Percentiles rank a stretch among this genome's conserved stretches.
Evolutionary conservation across 768 basidiomycete genomes (phyloP).

Genomic region (Pleurotus tuber-regium): DNA sequence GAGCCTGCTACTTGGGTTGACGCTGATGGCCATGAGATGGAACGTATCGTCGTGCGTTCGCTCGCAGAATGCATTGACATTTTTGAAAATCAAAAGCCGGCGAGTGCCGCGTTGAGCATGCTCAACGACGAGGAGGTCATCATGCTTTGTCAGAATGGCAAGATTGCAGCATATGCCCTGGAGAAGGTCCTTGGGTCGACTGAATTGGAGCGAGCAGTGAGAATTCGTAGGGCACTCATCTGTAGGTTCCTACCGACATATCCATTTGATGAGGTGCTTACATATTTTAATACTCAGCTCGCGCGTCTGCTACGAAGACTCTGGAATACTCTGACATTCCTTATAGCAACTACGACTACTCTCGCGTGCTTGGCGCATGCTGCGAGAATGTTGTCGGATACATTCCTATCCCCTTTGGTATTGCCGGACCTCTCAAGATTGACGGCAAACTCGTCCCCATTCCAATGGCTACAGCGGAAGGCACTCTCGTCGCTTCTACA

Average conservation of each 20-base stretch:
- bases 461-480: slow-evolving; percentile 99
- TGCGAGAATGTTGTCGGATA: slow-evolving; percentile 99
- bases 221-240: slow-evolving; percentile 82
- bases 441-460: slow-evolving; percentile 85
- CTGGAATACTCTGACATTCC: slow-evolving; percentile 85
- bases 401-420: slow-evolving; percentile 93
- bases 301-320: slow-evolving; percentile 78
- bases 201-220: slow-evolving; percentile 83
- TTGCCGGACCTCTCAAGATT: slow-evolving; percentile 92
- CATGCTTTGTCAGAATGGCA: slow-evolving; percentile 82
- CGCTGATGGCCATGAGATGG: background rate
- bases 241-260: slow-evolving; percentile 54
- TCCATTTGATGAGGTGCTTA: no score
- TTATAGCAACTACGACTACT: slow-evolving; percentile 86
- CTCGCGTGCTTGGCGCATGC: slow-evolving; percentile 91
- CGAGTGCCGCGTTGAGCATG: slow-evolving; percentile 51
- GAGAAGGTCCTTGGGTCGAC: slow-evolving; percentile 82
- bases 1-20: background rate
- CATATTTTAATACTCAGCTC: slow-evolving; percentile 49
- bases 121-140: slow-evolving; percentile 94
- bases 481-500: slow-evolving; percentile 95
- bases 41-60: no score
- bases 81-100: slow-evolving; percentile 64
- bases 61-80: no score
- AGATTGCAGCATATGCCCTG: slow-evolving; percentile 91